Base-by-base conservation (phyloP, 2,329 filamentous ascomycete species). In the Colletotrichum sp. region DNA sequence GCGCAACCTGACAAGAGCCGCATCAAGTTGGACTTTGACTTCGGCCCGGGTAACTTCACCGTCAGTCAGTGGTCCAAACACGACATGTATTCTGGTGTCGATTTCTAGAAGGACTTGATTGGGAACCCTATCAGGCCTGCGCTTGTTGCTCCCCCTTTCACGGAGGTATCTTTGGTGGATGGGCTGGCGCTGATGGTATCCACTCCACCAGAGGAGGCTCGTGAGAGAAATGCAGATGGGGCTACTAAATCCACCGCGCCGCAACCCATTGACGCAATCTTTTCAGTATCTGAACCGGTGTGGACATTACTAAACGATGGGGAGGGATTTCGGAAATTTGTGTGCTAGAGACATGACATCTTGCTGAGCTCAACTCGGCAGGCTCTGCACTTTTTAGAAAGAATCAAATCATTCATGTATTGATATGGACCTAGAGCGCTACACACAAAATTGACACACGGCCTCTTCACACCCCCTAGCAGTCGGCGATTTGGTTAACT, bases 291-390 rank as follows among this genome's bases (percentile, higher is more conserved):
- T 2, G 8, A 49, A 4, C n/a, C 10, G 18, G 44, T 13, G 2
- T 49, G 44, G 44, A 49, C 2, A n/a, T 2, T 13, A 0, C 0
- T 49, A 10, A 1, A 3, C 6, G 44, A 49, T 1, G 44, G 13
- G 2, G 44, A 21, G 18, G 0, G 2, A 21, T 49, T 49, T 49
- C 44, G n/a, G 3, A 7, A 1, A 13, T 21, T 4, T 13, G 4
- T 13, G 44, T 21, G 44, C 18, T 49, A 44, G 9, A 4, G 2
- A n/a, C 0, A 44, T 10, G 0, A 0, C 3, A n/a, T 2, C 8
- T 0, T 44, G 2, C 18, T 4, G 18, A 49, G 39, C 18, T 49
- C 7, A n/a, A 2, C 9, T 49, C 3, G 9, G 18, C 39, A 10
- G 2, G 4, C 3, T n/a, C 10, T 21, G 1, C 12, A 12, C 6